These are phyloP conservation scores for Flaveria bidentis DNA, from an alignment of 129 eudicot genomes.

Conservation along the genomic window DNA sequence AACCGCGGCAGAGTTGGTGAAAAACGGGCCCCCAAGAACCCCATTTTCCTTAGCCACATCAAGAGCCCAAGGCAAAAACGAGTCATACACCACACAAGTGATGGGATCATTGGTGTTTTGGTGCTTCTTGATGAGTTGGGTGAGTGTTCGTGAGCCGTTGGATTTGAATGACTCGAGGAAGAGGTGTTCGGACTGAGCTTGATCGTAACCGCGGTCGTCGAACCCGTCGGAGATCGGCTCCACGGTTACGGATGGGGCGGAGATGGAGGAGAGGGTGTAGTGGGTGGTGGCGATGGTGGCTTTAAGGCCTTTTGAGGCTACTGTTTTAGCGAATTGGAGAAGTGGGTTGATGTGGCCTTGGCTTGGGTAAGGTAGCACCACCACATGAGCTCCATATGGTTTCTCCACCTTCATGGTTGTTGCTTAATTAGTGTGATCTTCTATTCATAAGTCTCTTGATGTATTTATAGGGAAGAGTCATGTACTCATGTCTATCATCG, in stretches of 20 bases:
- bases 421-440: no score
- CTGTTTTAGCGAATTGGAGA: conserved; percentile 64
- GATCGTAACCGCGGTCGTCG: conserved; percentile 52
- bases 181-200: conserved; percentile 36
- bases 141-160: conserved; percentile 51
- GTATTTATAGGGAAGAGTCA: conserved; percentile 7
- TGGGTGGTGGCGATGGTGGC: conserved; percentile 72
- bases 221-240: conserved; percentile 70
- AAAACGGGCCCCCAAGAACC: conserved; percentile 51
- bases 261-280: conserved; percentile 50
- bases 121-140: conserved; percentile 46
- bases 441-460: background rate
- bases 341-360: conserved; percentile 93
- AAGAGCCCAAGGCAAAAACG: conserved; percentile 73
- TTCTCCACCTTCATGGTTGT: conserved; percentile 24
- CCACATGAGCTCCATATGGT: conserved; percentile 37
- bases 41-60: conserved; percentile 53
- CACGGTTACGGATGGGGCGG: conserved; percentile 36
- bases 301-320: conserved; percentile 65
- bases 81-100: conserved; percentile 60
- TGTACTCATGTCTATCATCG: background rate
- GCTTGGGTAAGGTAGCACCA: conserved; percentile 74
- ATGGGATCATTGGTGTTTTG: conserved; percentile 37
- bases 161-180: conserved; percentile 46
- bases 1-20: conserved; percentile 69